A percentile compares a stretch with the other conserved stretches of the same genome.
These are phyloP conservation scores for Papiliotrema laurentii DNA, from an alignment of 1,284 basidiomycete genomes.

Conservation along the genomic window DNA sequence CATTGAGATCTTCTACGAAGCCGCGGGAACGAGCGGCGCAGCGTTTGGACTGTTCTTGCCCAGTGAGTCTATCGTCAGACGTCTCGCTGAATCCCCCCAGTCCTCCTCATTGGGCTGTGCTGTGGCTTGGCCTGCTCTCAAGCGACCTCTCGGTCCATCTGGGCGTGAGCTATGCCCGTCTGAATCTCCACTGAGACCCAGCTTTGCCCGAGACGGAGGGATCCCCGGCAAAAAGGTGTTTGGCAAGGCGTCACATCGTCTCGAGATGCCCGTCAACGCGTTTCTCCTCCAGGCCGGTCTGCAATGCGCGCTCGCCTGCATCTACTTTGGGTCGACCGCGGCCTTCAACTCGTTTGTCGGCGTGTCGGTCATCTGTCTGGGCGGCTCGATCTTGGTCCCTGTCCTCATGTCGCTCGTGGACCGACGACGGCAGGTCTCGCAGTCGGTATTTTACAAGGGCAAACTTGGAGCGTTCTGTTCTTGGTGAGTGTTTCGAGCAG, in stretches of 20 bases:
- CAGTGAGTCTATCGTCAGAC: conserved; percentile 7
- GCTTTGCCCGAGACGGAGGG: conserved; percentile 48
- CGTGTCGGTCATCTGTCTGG: conserved; percentile 35
- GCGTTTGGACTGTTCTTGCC: conserved; percentile 48
- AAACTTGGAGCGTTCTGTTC: conserved; percentile 42
- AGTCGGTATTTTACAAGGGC: conserved; percentile 35
- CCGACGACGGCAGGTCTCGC: conserved; percentile 32
- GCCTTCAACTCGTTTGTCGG: conserved; percentile 40
- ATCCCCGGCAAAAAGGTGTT: conserved; percentile 44
- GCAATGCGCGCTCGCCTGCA: conserved; percentile 41
- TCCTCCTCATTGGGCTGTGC: conserved; percentile 48
- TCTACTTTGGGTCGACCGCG: conserved; percentile 37
- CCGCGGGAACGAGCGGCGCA: conserved; percentile 43
- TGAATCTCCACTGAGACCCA: background rate
- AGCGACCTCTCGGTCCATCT: conserved; percentile 22
- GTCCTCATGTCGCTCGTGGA: conserved; percentile 43
- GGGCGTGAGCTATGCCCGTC: background rate
- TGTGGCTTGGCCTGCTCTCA: conserved; percentile 45
- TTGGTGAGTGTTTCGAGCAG: conserved; percentile 10
- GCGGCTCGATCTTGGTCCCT: conserved; percentile 41
- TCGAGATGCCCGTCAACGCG: conserved; percentile 46
- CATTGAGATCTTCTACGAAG: conserved; percentile 45
- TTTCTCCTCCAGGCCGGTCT: conserved; percentile 45
- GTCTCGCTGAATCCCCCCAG: conserved; percentile 1
- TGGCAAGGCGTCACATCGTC: conserved; percentile 37